Conservation (phyloP, 1,284 basidiomycete genomes). For the Lignosus rhinocerotis region DNA sequence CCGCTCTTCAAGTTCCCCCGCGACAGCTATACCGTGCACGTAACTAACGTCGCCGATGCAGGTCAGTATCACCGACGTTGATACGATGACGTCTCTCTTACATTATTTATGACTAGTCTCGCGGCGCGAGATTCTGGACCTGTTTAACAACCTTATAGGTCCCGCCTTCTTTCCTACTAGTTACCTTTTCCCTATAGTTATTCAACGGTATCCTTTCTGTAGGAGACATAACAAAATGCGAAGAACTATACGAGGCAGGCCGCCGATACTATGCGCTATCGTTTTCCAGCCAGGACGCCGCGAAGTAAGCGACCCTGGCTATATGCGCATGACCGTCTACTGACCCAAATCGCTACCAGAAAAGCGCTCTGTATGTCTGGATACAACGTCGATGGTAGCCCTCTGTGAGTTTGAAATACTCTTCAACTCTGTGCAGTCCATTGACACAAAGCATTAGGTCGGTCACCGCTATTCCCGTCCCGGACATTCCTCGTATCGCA, state of each 20-base stretch:
- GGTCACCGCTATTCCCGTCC: constrained; percentile 26
- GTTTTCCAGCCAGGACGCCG: constrained; percentile 50
- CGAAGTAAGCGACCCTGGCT: constrained; percentile 38
- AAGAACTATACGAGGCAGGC: constrained; percentile 38
- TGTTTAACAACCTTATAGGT: constrained; percentile 62
- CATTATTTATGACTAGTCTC: constrained; percentile 35
- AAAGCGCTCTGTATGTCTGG: constrained; percentile 69
- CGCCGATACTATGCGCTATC: constrained; percentile 49
- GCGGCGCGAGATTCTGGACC: constrained; percentile 50
- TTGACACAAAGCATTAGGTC: constrained; percentile 33
- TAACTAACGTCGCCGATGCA: constrained; percentile 44
- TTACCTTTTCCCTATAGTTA: background rate
- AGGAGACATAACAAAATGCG: constrained; percentile 51
- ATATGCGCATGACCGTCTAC: constrained; percentile 8
- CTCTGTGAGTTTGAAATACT: constrained; percentile 45
- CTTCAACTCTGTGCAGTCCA: background rate
- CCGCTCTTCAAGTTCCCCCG: constrained; percentile 38
- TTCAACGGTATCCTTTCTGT: background rate
- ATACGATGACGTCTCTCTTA: background rate
- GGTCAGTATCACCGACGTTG: constrained; percentile 32
- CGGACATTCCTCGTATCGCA: constrained; percentile 22
- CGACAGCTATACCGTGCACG: constrained; percentile 41
- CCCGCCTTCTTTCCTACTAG: constrained; percentile 1
- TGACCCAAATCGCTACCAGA: constrained; percentile 33
- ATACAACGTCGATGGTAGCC: constrained; percentile 55